Base-by-base conservation (phyloP, 768 basidiomycete species). In the Panellus pusillus region DNA sequence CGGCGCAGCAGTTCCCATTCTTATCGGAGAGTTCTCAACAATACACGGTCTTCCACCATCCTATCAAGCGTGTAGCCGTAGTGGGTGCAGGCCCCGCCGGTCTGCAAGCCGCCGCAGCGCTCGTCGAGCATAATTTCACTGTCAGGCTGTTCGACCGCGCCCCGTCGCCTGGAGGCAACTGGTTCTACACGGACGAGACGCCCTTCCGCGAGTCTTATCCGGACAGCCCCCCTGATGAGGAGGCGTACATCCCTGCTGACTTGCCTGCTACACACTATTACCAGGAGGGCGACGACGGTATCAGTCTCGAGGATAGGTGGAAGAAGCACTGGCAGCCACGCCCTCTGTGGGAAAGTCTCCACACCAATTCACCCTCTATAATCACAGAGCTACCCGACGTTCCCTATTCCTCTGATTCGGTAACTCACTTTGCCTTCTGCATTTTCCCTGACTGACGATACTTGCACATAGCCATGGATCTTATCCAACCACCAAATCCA, bases 111-210 rank as follows among this genome's bases (percentile, higher is more conserved):
- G 60, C 56, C 2, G 56, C 56, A 1, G 52, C 54, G 15, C 53
- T 62, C 12, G 32, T 61, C 8, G 55, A 56, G 17, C 59, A 61
- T 29, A 54, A 61, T 32, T 61, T 61, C 19, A 56, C 44, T 11
- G 61, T 62, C 12, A 50, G 61, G 6, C 44, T 62, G 17, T 62
- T 62, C 27, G 61, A 62, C 6, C 61, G 61, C 17, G 46, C 61
- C 9, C 61, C 61, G 1, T 29, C 19, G 4, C 64, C 64, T 1
- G 64, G 64, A 12, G 64, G 64, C 1, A 63, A 63, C 52, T 65
- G 64, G 64, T 58, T 56, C 38, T 63, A 63, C 45, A 63, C 64
- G 5, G 58, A 60, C 29, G 64, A 65, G 44, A 58, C 55, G 6
- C 62, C 64, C 9, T 52, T 53, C 7, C 57, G 61, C 43, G 61